Evolutionary conservation across 1,139 yeast genomes (phyloP), one percentile per base, ranked within the genome.

Genomic region (Magnusiomyces fungicola): DNA sequence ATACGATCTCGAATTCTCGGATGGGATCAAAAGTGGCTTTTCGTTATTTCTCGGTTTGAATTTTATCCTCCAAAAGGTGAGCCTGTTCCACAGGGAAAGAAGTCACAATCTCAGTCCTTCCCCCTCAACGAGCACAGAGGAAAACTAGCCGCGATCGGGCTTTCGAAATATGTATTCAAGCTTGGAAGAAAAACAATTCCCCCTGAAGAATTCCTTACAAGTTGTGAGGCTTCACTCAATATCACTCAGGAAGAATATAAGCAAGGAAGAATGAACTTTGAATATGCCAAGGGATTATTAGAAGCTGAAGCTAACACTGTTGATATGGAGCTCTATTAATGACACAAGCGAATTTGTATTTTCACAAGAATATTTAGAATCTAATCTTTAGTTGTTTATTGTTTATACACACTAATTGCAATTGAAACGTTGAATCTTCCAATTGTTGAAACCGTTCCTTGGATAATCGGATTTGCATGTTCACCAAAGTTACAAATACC

Each of bases 1-100:
- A 71, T 89, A 29, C 70, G 71, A 41, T 75, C 84, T 1, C 71
- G 80, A 48, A 73, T 90, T 27, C 66, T 85, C 14, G 86, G 95
- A 9, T 89, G 96, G 96, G 94, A 87, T 66, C 71, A 76, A 34
- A 89, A 89, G 65, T 88, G 96, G 96, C 60, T 90, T 16, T 88
- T 80, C 63, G 78, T 86, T 16, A 58, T 85, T 45, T 78, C 86
- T 30, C 75, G 79, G 58, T 85, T 87, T 59, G 74, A 74, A 46
- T 69, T 73, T 45, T 21, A 14, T 3, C 21, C 21, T 3, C 29
- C 41, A n/a, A 18, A 21, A 12, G 29, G 29, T 12, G 29, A 21
- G 36, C 36, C 36, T 5, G 36, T 18, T 12, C 16, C 23, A 5
- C 19, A 12, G 1, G 32, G 39, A 16, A 14, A 12, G 22, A 18